A percentile compares a stretch with the other conserved stretches of the same genome.
Evolutionary conservation across 805 yeast genomes (phyloP).

Genomic region (Cyberlindnera misumaiensis): DNA sequence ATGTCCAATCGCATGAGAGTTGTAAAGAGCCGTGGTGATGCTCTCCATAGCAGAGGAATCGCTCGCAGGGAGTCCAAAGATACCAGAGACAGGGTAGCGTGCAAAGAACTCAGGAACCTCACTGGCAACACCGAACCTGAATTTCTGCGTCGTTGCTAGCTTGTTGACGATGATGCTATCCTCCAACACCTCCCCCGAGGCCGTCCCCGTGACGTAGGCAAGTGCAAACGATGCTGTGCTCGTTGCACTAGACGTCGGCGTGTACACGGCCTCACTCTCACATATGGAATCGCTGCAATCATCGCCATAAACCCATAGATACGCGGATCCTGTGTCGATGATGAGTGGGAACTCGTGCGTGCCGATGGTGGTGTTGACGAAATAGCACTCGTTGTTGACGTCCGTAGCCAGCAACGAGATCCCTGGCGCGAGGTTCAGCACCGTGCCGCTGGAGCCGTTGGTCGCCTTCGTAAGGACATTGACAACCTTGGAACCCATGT

Average conservation of each 20-base stretch:
- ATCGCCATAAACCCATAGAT: conserved; percentile 54
- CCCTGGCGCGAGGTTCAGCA: conserved; percentile 23
- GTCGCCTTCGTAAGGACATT: too few relatives aligned
- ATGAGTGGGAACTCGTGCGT: conserved; percentile 42
- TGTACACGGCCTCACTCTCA: conserved; percentile 24
- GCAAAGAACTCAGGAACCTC: conserved; percentile 47
- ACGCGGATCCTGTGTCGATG: conserved; percentile 61
- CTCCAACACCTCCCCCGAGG: conserved; percentile 41
- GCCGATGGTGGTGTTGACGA: conserved; percentile 33
- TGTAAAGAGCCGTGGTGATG: conserved; percentile 33
- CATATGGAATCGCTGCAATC: conserved; percentile 44
- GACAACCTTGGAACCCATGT: too few relatives aligned
- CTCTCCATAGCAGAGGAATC: conserved; percentile 32
- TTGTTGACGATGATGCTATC: conserved; percentile 28
- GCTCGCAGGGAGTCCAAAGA: conserved; percentile 50
- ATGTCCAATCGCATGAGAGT: conserved; percentile 27
- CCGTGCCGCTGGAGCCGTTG: not conserved
- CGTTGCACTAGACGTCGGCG: conserved; percentile 14
- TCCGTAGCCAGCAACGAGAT: conserved; percentile 24
- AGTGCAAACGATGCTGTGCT: conserved; percentile 34
- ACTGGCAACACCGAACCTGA: conserved; percentile 48
- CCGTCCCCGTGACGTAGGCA: conserved; percentile 46
- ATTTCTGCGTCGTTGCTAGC: conserved; percentile 29
- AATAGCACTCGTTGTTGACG: conserved; percentile 29
- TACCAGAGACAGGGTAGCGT: conserved; percentile 49